These are phyloP conservation scores for Cenchrus americanus DNA, from an alignment of 176 grass and related monocot species.

Conservation along the genomic window DNA sequence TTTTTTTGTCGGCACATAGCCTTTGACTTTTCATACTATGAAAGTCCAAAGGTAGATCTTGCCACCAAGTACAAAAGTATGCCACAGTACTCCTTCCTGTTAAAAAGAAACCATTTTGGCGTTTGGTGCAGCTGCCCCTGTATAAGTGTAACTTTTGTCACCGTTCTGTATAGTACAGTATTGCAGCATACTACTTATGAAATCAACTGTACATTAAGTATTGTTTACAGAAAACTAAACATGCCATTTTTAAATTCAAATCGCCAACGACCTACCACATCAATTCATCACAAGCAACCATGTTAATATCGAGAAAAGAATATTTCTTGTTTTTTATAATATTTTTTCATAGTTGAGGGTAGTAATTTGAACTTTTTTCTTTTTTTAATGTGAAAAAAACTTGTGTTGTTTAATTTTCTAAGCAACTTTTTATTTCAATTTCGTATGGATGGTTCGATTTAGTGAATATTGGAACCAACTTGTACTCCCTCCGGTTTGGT, in stretches of 20 bases:
- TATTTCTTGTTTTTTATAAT: neutral
- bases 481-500: too few species aligned
- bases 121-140: neutral
- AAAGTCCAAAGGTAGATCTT: conserved; percentile 23
- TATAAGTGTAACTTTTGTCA: neutral
- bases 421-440: neutral
- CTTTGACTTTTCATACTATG: conserved; percentile 20
- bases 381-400: neutral
- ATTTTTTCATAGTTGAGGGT: too few species aligned
- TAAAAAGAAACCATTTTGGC: neutral
- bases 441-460: neutral
- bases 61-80: neutral
- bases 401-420: neutral
- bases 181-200: neutral
- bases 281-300: neutral
- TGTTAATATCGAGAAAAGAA: neutral
- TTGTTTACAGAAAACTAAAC: neutral
- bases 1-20: neutral
- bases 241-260: neutral
- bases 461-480: neutral
- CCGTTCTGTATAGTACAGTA: neutral
- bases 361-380: too few species aligned
- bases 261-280: neutral
- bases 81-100: neutral
- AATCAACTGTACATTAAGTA: neutral